These are phyloP conservation scores for Cyclocybe cylindracea DNA, from an alignment of 768 basidiomycete species.

Conservation along the genomic window DNA sequence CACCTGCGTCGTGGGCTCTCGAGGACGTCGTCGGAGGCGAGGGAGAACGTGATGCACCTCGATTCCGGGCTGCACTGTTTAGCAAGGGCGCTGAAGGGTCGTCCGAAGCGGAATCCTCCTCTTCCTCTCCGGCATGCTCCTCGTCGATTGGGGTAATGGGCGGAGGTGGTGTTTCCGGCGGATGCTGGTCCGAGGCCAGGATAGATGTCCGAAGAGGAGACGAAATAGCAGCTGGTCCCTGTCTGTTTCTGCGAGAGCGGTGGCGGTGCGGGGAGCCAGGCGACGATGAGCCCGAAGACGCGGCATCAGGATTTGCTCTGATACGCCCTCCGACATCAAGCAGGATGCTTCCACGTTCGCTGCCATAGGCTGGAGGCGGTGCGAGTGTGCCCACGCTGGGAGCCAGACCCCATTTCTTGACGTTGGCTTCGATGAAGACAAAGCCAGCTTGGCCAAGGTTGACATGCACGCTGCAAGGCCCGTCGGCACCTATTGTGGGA, in stretches of 20 bases:
- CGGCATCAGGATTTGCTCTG: constrained; percentile 37
- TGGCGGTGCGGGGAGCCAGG: constrained; percentile 56
- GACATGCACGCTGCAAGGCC: constrained; percentile 94
- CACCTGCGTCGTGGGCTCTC: constrained; percentile 75
- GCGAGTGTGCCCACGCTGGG: constrained; percentile 97
- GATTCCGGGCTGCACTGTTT: constrained; percentile 10
- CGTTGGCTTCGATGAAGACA: constrained; percentile 99
- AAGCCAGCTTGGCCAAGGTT: constrained; percentile 98
- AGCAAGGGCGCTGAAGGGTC: constrained; percentile 27
- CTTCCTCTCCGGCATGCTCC: constrained; percentile 43
- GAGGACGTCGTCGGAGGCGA: constrained; percentile 45
- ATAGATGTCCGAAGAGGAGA: constrained; percentile 67
- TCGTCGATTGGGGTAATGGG: constrained; percentile 84
- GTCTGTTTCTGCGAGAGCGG: constrained; percentile 57
- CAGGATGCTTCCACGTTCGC: constrained; percentile 93
- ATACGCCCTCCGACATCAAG: constrained; percentile 82
- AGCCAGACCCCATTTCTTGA: constrained; percentile 99
- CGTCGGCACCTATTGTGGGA: constrained; percentile 95
- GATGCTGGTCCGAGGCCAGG: constrained; percentile 30
- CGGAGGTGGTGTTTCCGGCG: constrained; percentile 53
- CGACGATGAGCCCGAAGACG: constrained; percentile 45
- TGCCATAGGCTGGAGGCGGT: constrained; percentile 97
- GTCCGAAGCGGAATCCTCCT: constrained; percentile 35
- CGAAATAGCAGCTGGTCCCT: constrained; percentile 46
- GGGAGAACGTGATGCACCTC: constrained; percentile 46